phyloP scores from a whole-genome alignment of 257 asterid species.

The Jacaranda mimosifolia region DNA sequence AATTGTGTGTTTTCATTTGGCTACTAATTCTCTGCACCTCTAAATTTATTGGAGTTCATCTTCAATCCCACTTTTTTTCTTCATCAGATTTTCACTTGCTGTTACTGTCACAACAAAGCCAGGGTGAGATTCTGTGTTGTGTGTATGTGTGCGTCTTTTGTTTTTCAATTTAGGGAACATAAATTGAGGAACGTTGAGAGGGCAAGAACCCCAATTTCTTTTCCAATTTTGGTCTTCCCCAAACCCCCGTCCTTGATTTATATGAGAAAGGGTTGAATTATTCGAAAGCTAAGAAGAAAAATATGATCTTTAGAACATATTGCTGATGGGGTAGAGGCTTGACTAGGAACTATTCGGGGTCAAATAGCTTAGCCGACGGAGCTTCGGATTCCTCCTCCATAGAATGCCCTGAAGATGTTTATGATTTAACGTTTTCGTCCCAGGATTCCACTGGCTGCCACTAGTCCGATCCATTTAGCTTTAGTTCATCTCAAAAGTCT shows the following conservation, averaged over 20 bases:
- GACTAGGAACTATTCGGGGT: constrained; percentile 48
- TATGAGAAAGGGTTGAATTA: constrained; percentile 32
- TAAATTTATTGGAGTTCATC: no score
- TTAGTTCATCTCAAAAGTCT: constrained; percentile 42
- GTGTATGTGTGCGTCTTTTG: no score
- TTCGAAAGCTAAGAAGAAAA: background rate
- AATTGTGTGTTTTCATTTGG: no score
- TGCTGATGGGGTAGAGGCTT: constrained; percentile 60
- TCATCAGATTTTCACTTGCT: no score
- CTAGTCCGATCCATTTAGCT: constrained; percentile 49
- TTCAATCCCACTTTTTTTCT: no score
- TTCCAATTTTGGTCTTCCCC: constrained; percentile 14
- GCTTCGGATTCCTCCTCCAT: constrained; percentile 55
- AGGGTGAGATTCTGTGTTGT: no score
- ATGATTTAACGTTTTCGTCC: constrained; percentile 60
- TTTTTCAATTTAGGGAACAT: no score
- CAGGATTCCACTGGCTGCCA: constrained; percentile 58
- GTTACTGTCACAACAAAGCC: no score
- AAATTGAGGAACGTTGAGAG: constrained; percentile 20
- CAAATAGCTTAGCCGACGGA: constrained; percentile 47
- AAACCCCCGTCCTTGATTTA: constrained; percentile 17
- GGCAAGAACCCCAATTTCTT: background rate
- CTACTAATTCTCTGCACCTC: no score
- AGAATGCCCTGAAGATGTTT: constrained; percentile 69
- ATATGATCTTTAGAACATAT: constrained; percentile 60